Conservation (phyloP, 495 filamentous ascomycete genomes). For the Cladorrhinum samala region DNA sequence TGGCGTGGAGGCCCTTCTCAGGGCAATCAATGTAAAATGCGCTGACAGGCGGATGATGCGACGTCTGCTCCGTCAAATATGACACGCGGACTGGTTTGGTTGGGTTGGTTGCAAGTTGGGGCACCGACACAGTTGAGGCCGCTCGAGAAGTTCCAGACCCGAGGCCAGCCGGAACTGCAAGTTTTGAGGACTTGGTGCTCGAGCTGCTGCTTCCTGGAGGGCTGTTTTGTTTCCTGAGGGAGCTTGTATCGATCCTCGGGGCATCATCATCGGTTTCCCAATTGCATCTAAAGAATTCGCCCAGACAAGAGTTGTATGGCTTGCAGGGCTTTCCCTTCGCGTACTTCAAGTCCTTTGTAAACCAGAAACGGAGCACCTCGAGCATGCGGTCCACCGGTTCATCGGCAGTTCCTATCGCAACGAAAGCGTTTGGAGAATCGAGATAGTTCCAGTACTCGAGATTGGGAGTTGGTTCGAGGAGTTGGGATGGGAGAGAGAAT, state of each 20-base stretch:
- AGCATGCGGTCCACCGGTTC: slow-evolving; percentile 89
- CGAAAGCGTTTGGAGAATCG: slow-evolving; percentile 90
- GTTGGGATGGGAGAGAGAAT: slow-evolving; percentile 91
- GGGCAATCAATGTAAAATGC: slow-evolving; percentile 93
- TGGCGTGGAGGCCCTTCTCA: slow-evolving; percentile 79
- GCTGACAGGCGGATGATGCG: slow-evolving; percentile 94
- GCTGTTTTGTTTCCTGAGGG: slow-evolving; percentile 24
- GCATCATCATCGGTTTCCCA: slow-evolving; percentile 81
- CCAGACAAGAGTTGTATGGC: slow-evolving; percentile 92
- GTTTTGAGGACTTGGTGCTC: slow-evolving; percentile 42
- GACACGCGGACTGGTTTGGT: slow-evolving; percentile 64
- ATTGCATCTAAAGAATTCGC: slow-evolving; percentile 98
- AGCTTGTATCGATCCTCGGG: slow-evolving; percentile 41
- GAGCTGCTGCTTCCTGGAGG: slow-evolving; percentile 40
- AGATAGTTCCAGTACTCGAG: slow-evolving; percentile 99
- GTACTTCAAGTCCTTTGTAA: slow-evolving; percentile 98
- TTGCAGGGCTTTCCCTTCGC: slow-evolving; percentile 98
- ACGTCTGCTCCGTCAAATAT: slow-evolving; percentile 96
- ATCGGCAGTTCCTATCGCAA: slow-evolving; percentile 91
- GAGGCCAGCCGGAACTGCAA: slow-evolving; percentile 17
- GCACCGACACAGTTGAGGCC: slow-evolving; percentile 39
- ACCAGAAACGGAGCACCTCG: slow-evolving; percentile 92
- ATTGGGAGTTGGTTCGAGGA: slow-evolving; percentile 92
- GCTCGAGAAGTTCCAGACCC: slow-evolving; percentile 27
- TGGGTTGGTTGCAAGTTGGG: slow-evolving; percentile 35